These are phyloP conservation scores for Stachybotrys elegans DNA, from an alignment of 2,329 filamentous ascomycete species.

Conservation along the genomic window DNA sequence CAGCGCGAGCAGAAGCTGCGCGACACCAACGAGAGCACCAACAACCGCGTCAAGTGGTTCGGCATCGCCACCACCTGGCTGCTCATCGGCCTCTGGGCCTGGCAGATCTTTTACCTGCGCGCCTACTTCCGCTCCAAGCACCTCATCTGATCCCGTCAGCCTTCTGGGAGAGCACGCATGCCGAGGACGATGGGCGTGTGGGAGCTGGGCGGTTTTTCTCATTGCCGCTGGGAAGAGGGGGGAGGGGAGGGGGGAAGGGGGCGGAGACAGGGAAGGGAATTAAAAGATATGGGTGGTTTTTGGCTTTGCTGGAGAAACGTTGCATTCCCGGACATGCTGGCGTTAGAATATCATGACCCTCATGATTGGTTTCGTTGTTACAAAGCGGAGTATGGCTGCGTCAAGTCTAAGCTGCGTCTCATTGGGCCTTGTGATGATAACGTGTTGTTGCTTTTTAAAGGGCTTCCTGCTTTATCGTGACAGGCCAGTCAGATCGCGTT, in stretches of 20 bases:
- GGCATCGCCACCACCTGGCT: constrained; percentile 90
- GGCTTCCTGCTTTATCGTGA: too few species aligned
- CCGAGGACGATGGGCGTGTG: background rate
- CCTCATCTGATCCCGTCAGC: constrained; percentile 34
- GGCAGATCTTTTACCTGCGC: constrained; percentile 96
- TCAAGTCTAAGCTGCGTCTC: too few species aligned
- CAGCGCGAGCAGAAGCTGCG: constrained; percentile 86
- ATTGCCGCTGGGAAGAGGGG: too few species aligned
- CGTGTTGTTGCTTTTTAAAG: too few species aligned
- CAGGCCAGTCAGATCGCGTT: too few species aligned
- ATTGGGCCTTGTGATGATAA: too few species aligned
- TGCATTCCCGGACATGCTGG: constrained; percentile 10
- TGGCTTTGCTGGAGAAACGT: background rate
- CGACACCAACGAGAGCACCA: constrained; percentile 99
- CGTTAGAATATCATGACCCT: constrained; percentile 15
- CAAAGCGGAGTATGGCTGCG: too few species aligned
- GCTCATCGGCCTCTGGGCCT: constrained; percentile 81
- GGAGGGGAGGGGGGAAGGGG: too few species aligned
- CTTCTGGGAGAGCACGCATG: background rate
- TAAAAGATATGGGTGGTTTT: background rate
- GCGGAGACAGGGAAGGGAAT: too few species aligned
- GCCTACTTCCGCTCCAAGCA: constrained; percentile 79
- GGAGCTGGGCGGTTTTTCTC: too few species aligned
- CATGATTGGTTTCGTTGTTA: too few species aligned
- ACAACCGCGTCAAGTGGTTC: constrained; percentile 98